Base-by-base conservation (phyloP, 2,329 filamentous ascomycete genomes). In the Coccinonectria pachysandricola region DNA sequence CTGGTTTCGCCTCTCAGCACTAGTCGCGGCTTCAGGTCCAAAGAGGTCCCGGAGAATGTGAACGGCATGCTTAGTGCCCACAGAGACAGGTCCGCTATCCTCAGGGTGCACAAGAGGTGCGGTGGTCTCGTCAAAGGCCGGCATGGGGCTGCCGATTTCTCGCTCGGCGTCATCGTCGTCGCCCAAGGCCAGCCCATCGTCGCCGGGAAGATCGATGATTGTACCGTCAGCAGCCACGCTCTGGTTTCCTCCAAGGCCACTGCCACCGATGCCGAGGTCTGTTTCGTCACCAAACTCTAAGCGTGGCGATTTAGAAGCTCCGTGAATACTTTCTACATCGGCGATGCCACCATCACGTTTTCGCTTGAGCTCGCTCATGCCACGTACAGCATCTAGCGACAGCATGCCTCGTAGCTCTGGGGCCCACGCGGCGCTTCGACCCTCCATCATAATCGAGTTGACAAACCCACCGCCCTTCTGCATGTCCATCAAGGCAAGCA, bases 11-110 rank as follows among this genome's bases (percentile, higher is more conserved):
- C 81, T 78, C 30, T 76, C 73, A 3, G 78, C 69, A 37, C 75
- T 74, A 12, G 70, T 65, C 23, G 77, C 79, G 5, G 75, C 77
- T 16, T 83, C 75, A 11, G 72, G 54, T 13, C 87, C 85, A 39
- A 98, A 93, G 14, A 82, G 71, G 32, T 95, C 86, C 28, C 91
- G 80, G 7, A 98, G 73, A 27, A 96, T 73, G 54, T 98, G 88
- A 12, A 98, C 92, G 17, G 91, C 91, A 48, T 94, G 87, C 57
- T 92, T 91, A 8, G 91, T 98, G 34, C 85, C 87, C 11, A 93
- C 59, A 0, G 87, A 94, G 7, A 96, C 79, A 0, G 85, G 82
- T 0, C 86, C 86, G 37, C 75, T 84, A 38, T 95, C 86, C 15
- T 76, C 75, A 8, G 86, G 83, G 47, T 91, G 82, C 4, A 87